Percentiles rank a stretch among this genome's conserved stretches.
These are phyloP conservation scores for Pseudozyma flocculosa DNA, from an alignment of 1,284 basidiomycete species.

Conservation along the genomic window DNA sequence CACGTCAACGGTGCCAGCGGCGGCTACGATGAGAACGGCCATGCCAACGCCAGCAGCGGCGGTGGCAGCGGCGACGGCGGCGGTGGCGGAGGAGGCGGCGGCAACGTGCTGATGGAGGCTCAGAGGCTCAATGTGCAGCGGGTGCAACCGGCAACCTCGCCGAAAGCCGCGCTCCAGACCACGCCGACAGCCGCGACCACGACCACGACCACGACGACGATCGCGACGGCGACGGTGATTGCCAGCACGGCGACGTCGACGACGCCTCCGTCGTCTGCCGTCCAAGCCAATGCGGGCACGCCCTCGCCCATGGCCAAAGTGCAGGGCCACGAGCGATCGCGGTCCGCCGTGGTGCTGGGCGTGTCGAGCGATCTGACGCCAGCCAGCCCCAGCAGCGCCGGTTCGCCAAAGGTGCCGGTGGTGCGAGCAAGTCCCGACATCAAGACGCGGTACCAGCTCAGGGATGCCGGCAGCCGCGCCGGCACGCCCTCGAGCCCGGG, in stretches of 20 bases:
- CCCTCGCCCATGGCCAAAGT: not conserved
- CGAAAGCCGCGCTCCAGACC: slow-evolving; percentile 15
- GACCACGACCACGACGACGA: slow-evolving; percentile 3
- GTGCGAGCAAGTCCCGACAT: slow-evolving; percentile 19
- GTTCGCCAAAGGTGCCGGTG: slow-evolving; percentile 7
- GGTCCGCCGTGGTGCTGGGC: slow-evolving; percentile 3
- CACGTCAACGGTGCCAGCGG: slow-evolving; percentile 3
- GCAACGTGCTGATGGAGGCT: slow-evolving; percentile 25
- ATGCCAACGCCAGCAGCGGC: slow-evolving; percentile 2
- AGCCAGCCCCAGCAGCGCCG: not conserved
- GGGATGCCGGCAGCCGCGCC: slow-evolving; percentile 13
- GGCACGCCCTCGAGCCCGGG: slow-evolving; percentile 1
- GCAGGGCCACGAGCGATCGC: slow-evolving; percentile 10
- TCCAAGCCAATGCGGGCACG: not conserved
- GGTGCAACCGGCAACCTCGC: slow-evolving; percentile 10
- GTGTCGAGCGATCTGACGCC: slow-evolving; percentile 2
- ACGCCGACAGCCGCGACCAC: slow-evolving; percentile 12
- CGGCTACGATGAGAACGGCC: slow-evolving; percentile 1
- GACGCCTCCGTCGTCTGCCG: too few relatives aligned
- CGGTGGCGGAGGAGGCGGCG: not conserved
- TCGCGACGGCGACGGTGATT: too few relatives aligned
- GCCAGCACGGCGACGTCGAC: too few relatives aligned
- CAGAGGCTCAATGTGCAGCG: slow-evolving; percentile 17
- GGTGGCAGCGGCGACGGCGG: not conserved
- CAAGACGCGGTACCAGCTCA: slow-evolving; percentile 13